These are phyloP conservation scores for Candida pseudoglaebosa DNA, from an alignment of 805 yeast species.

Conservation along the genomic window DNA sequence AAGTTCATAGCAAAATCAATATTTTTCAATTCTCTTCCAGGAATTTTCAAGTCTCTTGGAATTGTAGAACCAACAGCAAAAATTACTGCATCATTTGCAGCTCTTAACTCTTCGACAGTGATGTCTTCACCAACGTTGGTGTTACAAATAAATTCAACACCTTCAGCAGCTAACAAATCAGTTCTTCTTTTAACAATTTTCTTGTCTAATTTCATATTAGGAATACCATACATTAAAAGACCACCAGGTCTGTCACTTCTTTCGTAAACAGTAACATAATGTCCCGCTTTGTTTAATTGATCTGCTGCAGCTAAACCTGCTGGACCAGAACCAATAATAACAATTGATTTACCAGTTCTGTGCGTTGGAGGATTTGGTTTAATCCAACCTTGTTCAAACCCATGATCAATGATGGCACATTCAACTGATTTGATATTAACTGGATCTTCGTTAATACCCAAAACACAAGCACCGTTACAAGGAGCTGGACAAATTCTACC, in stretches of 20 bases:
- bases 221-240: constrained; percentile 96
- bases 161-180: constrained; percentile 86
- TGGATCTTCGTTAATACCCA: constrained; percentile 90
- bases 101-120: constrained; percentile 63
- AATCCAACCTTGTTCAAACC: constrained; percentile 96
- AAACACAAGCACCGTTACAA: constrained; percentile 91
- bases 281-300: constrained; percentile 96
- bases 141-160: constrained; percentile 71
- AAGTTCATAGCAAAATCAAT: constrained; percentile 94
- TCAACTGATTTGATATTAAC: constrained; percentile 96
- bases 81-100: constrained; percentile 74
- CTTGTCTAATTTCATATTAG: constrained; percentile 97
- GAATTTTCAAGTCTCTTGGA: constrained; percentile 91
- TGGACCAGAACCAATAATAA: constrained; percentile 94
- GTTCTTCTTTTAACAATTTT: constrained; percentile 88
- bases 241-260: constrained; percentile 97
- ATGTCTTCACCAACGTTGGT: constrained; percentile 84
- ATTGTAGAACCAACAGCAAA: constrained; percentile 94
- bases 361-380: constrained; percentile 71
- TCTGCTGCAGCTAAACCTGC: constrained; percentile 97
- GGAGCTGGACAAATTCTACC: constrained; percentile 99
- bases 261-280: constrained; percentile 85
- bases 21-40: constrained; percentile 87
- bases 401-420: constrained; percentile 93
- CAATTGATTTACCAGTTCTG: constrained; percentile 84